Base-by-base conservation (phyloP, 2,329 filamentous ascomycete genomes). In the Alternaria postmessia region DNA sequence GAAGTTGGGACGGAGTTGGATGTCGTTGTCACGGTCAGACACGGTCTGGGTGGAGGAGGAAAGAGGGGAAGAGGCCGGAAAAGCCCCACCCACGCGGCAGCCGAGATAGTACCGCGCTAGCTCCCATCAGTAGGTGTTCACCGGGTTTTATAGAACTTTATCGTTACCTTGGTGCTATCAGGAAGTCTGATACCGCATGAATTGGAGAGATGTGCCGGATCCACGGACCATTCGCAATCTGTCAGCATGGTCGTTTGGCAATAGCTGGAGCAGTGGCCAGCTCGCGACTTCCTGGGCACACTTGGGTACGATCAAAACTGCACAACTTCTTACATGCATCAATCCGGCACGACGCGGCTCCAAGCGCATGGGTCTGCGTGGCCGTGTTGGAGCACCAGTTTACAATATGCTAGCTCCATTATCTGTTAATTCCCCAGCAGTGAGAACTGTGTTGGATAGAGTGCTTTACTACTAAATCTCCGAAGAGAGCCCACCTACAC, bases 31-130 rank as follows among this genome's bases (percentile, higher is more conserved):
- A 30, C 20, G 38, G 34, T 32, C 39, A 32, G 41, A 22, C 26
- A 36, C 30, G 38, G 34, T 41, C 16, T 52, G 38, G 22, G 30
- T 54, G 42, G 54, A 57, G 41, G 51, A 39, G 32, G 34, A 55
- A 53, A 56, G 62, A 48, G 51, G 59, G 54, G 59, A 51, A 56
- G 28, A 39, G 32, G 28, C 47, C 54, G 41, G n/a, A 5, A 39
- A 1, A 39, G 30, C 26, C 39, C 51, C n/a, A 32, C 41, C 46
- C 39, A 46, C 32, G 24, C 46, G 11, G 47, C 46, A 57, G 14
- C 20, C 42, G 28, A 39, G 11, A 16, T 42, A 42, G 46, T 22
- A 32, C 3, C 18, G 30, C 52, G 41, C 57, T 52, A 56, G 54
- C 34, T 57, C 41, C 20, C 41, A 42, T 38, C 28, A 43, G 56